Evolutionary conservation across 176 grass and related monocot species (phyloP).

Genomic region (Zoysia japonica): DNA sequence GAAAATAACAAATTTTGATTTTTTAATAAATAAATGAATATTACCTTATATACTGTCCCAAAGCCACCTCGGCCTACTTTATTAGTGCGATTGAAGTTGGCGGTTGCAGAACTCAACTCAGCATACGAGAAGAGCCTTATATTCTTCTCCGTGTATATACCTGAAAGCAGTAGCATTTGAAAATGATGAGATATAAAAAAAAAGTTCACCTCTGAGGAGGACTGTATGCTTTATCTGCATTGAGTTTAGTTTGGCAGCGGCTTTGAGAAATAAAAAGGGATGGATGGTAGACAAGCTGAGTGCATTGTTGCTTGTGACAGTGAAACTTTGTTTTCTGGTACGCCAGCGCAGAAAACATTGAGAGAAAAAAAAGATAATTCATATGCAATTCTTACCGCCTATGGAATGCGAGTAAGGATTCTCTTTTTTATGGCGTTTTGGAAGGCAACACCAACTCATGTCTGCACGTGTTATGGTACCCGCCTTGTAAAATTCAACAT

Average conservation of each 20-base stretch:
- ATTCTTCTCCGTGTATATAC: conserved; percentile 74
- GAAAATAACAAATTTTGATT: neutral
- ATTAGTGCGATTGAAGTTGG: conserved; percentile 62
- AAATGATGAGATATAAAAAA: conserved; percentile 20
- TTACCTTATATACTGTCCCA: conserved; percentile 87
- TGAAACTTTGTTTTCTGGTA: neutral
- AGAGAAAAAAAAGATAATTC: neutral
- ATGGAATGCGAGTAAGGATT: conserved; percentile 23
- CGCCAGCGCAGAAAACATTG: neutral
- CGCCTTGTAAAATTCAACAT: conserved; percentile 30
- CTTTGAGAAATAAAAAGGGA: neutral
- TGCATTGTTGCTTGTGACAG: neutral
- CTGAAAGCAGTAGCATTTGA: conserved; percentile 48
- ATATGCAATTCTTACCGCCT: conserved; percentile 46
- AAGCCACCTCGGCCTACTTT: conserved; percentile 86
- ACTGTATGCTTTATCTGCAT: neutral
- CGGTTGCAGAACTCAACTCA: conserved; percentile 77
- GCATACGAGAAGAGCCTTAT: conserved; percentile 73
- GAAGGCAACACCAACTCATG: conserved; percentile 76
- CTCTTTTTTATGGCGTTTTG: conserved; percentile 30
- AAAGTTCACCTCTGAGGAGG: neutral
- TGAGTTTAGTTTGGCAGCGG: neutral
- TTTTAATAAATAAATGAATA: neutral
- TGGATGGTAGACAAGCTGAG: neutral
- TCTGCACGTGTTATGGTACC: neutral